These are phyloP conservation scores for Cutaneotrichosporon dermatis DNA, from an alignment of 1,284 basidiomycete genomes.

Conservation along the genomic window DNA sequence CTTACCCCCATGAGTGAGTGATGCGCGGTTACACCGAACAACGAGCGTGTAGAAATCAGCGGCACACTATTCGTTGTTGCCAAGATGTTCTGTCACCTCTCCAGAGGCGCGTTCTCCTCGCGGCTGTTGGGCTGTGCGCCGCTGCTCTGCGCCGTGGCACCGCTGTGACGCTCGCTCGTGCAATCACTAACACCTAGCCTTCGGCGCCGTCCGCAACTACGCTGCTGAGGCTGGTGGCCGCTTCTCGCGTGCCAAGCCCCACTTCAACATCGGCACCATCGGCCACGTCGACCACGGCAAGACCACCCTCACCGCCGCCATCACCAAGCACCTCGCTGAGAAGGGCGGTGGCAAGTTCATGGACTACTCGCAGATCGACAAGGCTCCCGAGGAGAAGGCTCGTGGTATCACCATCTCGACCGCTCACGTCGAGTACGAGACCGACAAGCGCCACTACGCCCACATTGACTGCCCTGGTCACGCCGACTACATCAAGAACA, in stretches of 20 bases:
- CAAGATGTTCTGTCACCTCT: too few species aligned
- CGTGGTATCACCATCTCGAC: slow-evolving; percentile 94
- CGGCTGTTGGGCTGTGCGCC: too few species aligned
- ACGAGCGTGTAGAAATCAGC: too few species aligned
- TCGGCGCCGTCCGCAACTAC: slow-evolving; percentile 42
- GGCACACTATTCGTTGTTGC: too few species aligned
- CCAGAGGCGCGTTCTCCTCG: too few species aligned
- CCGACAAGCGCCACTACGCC: slow-evolving; percentile 84
- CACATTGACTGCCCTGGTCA: slow-evolving; percentile 93
- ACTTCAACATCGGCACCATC: slow-evolving; percentile 96
- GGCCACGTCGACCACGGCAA: slow-evolving; percentile 89
- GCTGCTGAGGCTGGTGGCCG: slow-evolving; percentile 61
- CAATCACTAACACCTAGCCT: neutral
- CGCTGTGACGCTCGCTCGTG: neutral
- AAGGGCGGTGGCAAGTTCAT: slow-evolving; percentile 86
- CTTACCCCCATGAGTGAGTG: slow-evolving; percentile 7
- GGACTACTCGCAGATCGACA: slow-evolving; percentile 97
- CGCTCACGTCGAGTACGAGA: slow-evolving; percentile 97
- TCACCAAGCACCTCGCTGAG: slow-evolving; percentile 89
- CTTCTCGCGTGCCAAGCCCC: slow-evolving; percentile 82
- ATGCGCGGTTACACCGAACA: too few species aligned
- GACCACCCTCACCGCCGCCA: slow-evolving; percentile 96
- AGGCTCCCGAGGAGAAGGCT: slow-evolving; percentile 98
- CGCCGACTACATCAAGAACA: slow-evolving; percentile 79
- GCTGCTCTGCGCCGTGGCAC: too few species aligned